Percentiles rank a stretch among this genome's conserved stretches.
phyloP scores from a whole-genome alignment of 2,329 filamentous ascomycete species.

The Exophiala dermatitidis region DNA sequence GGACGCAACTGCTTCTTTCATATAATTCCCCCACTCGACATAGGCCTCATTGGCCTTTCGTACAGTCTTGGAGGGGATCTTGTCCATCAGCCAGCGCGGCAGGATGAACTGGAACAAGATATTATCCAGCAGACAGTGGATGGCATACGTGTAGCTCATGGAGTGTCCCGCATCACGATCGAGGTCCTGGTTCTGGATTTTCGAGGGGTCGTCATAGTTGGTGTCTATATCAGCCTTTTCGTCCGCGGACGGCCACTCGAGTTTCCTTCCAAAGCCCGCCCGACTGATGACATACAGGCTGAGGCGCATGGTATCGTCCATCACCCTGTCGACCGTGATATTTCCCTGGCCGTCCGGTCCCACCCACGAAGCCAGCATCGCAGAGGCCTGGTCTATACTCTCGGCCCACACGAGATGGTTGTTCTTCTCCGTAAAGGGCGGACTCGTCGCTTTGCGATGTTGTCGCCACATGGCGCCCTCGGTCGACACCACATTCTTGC shows the following conservation, averaged over 20 bases:
- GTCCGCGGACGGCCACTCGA: conserved; percentile 54
- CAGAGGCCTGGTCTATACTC: conserved; percentile 55
- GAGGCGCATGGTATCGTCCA: conserved; percentile 59
- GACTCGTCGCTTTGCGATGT: conserved; percentile 64
- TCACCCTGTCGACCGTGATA: conserved; percentile 49
- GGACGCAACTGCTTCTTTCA: conserved; percentile 59
- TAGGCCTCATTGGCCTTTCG: conserved; percentile 50
- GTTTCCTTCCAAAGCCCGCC: conserved; percentile 62
- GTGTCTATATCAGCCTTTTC: conserved; percentile 36
- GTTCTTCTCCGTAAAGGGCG: conserved; percentile 71
- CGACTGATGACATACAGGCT: conserved; percentile 56
- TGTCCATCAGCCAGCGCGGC: conserved; percentile 49
- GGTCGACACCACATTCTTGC: conserved; percentile 62
- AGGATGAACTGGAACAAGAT: conserved; percentile 56
- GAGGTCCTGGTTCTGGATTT: conserved; percentile 26
- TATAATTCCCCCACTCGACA: conserved; percentile 60
- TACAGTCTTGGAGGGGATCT: conserved; percentile 47
- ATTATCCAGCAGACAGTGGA: conserved; percentile 55
- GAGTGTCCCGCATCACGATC: conserved; percentile 45
- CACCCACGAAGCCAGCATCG: conserved; percentile 55
- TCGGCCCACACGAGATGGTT: conserved; percentile 60
- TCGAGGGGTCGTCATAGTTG: conserved; percentile 33
- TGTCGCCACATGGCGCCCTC: conserved; percentile 64
- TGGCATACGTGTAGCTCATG: conserved; percentile 59
- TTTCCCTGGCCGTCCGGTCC: conserved; percentile 37